A percentile compares a stretch with the other conserved stretches of the same genome.
phyloP scores from a whole-genome alignment of 2,329 filamentous ascomycete species.

The Fusarium torreyae region DNA sequence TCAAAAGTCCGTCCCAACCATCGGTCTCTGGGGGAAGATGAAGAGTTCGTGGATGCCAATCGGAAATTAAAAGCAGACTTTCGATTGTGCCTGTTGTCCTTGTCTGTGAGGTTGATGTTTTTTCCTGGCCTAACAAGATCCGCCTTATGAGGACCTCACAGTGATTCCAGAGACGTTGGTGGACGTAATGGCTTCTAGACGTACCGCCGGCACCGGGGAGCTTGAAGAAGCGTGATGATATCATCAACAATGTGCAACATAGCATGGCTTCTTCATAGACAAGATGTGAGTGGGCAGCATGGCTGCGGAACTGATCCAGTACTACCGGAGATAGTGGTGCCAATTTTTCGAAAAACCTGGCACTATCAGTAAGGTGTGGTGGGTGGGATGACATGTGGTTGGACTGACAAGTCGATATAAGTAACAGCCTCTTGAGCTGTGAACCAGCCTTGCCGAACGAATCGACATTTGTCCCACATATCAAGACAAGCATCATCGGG shows the following conservation, averaged over 20 bases:
- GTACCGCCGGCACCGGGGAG: conserved; percentile 41
- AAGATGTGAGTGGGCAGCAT: conserved; percentile 27
- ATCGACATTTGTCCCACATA: conserved; percentile 47
- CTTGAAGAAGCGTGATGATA: conserved; percentile 44
- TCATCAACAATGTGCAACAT: conserved; percentile 43
- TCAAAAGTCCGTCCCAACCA: conserved; percentile 41
- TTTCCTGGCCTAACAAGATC: conserved; percentile 42
- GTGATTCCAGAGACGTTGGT: conserved; percentile 42
- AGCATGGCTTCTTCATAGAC: conserved; percentile 42
- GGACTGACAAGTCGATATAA: conserved; percentile 45
- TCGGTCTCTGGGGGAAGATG: conserved; percentile 46
- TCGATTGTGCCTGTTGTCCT: conserved; percentile 41
- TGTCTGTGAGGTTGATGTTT: conserved; percentile 41
- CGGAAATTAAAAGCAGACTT: conserved; percentile 43
- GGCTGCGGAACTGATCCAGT: conserved; percentile 21
- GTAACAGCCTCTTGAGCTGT: conserved; percentile 49
- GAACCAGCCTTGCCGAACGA: conserved; percentile 48
- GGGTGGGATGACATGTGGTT: accelerated
- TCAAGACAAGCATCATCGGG: conserved; percentile 41
- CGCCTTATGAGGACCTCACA: conserved; percentile 43
- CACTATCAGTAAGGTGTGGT: background rate
- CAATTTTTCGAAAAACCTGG: conserved; percentile 27
- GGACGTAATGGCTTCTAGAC: conserved; percentile 39
- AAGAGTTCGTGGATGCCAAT: conserved; percentile 45
- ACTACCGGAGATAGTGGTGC: conserved; percentile 16